Evolutionary conservation across 805 yeast genomes (phyloP), one percentile per base, ranked within the genome.

Genomic region (Wickerhamiella australiensis): DNA sequence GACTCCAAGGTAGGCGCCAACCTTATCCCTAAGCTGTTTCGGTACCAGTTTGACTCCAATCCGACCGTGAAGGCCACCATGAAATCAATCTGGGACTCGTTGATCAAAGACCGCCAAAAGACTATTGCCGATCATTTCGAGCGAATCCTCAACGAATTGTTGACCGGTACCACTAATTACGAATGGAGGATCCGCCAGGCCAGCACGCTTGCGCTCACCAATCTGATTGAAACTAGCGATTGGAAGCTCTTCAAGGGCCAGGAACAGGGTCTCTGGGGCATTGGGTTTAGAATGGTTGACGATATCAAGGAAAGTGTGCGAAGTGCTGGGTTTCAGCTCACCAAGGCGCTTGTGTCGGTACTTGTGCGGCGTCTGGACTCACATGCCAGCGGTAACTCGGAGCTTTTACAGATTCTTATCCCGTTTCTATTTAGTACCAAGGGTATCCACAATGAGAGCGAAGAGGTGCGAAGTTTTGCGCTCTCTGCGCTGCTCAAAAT

Each of bases 111-210:
- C 53, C 75, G 77, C 52, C 67, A 84, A 0, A 67, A 81, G 0
- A 71, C 80, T 0, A 67, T 88, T 11, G 68, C 66, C 2, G 66
- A 65, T 2, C 75, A 81, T 59, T 78, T 79, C 56, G 74, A 71
- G 9, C 64, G 65, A 2, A 86, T 92, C 43, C 61, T 84, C 50
- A 61, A 70, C 3, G 95, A 85, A 57, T 65, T 86, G 2, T 60
- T 85, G 41, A 61, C 59, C 1, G 75, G 85, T 22, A 81, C 86
- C 80, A 81, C 86, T 1, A 78, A 77, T 52, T 75, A 80, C 49
- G 96, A 92, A 64, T 92, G 97, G 96, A 75, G 97, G 57, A 85
- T 82, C 0, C 74, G 98, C 56, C 92, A 90, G 60, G 96, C 96
- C 0, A 77, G 92, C 62, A 71, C 90, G 0, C 62, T 74, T 8